Base-by-base conservation (phyloP, 768 basidiomycete genomes). In the Russula brevipes region DNA sequence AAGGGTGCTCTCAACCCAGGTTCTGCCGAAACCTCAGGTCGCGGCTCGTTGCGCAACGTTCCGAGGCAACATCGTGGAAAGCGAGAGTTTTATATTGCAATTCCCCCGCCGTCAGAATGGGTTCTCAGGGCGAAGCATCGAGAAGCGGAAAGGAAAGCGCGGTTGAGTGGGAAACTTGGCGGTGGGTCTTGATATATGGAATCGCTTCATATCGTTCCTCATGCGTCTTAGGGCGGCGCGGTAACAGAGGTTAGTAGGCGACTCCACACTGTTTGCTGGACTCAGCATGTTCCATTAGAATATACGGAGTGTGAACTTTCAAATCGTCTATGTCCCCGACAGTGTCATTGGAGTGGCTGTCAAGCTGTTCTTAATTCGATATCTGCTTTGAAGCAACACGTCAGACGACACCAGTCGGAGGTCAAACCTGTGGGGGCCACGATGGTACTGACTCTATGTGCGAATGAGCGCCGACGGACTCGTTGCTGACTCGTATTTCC, bases 281-380 rank as follows among this genome's bases (percentile, higher is more conserved):
- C 58, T 64, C 47, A 64, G 42, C 24, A 39, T 60, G 42, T 35
- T 46, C 59, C 45, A 42, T 60, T 60, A 64, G 63, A 64, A 60
- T 64, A 64, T 54, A 49, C 53, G 53, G 58, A 17, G 39, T 52
- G 33, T 64, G 54, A 64, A 30, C 54, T 64, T 55, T 47, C 47
- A 39, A 60, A 60, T 51, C 59, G 63, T 56, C 59, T 64, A 19
- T 60, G 63, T 56, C 63, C 49, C 24, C 63, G 63, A 16, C 53
- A 19, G 30, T 64, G 63, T 60, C 58, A 60, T 50, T 64, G 63
- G 63, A 45, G 17, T 55, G 59, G 63, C 14, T 64, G 63, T 39
- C 63, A 64, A 55, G 63, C 63, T 39, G 30, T 60, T 56, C 63
- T 64, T 56, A 64, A 64, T 60, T 64, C 63, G n/a, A 64, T 64